Conservation (phyloP, 2,329 filamentous ascomycete genomes). For the Penicillium fuscoglaucum region DNA sequence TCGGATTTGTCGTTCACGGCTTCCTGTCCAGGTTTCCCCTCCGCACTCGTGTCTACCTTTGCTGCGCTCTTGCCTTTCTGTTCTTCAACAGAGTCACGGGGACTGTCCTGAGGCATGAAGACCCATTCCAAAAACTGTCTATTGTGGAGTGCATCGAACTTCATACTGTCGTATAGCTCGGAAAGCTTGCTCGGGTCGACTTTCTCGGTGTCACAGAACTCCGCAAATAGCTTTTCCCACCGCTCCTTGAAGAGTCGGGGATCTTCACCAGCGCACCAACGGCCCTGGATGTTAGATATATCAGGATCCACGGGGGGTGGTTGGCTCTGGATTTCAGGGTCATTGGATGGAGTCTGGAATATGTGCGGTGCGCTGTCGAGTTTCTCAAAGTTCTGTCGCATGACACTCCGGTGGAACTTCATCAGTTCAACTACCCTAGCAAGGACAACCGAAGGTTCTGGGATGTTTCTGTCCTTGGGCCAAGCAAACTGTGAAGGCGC, state of each 20-base stretch:
- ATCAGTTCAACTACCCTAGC: constrained; percentile 90
- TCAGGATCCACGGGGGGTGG: constrained; percentile 46
- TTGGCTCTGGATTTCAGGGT: constrained; percentile 17
- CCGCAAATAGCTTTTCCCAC: constrained; percentile 97
- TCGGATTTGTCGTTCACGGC: constrained; percentile 28
- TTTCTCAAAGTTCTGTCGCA: constrained; percentile 89
- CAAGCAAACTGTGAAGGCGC: constrained; percentile 97
- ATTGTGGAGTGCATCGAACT: constrained; percentile 97
- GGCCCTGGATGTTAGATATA: constrained; percentile 72
- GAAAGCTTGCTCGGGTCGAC: constrained; percentile 98
- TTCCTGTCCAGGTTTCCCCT: constrained; percentile 27
- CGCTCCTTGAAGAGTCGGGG: constrained; percentile 91
- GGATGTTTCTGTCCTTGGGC: constrained; percentile 79
- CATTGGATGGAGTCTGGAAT: constrained; percentile 51
- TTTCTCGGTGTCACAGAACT: constrained; percentile 96
- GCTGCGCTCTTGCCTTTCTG: constrained; percentile 27
- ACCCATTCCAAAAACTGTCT: constrained; percentile 96
- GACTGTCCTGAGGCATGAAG: constrained; percentile 79
- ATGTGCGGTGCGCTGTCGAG: constrained; percentile 64
- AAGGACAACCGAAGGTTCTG: constrained; percentile 90
- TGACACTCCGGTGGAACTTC: constrained; percentile 94
- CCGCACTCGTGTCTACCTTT: constrained; percentile 22
- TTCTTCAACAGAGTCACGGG: constrained; percentile 68
- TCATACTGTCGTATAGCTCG: constrained; percentile 99
- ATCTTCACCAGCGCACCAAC: constrained; percentile 97